Percentiles rank a stretch among this genome's conserved stretches.
Conservation (phyloP, 139 green algal genomes). For the Volvox reticuliferus region DNA sequence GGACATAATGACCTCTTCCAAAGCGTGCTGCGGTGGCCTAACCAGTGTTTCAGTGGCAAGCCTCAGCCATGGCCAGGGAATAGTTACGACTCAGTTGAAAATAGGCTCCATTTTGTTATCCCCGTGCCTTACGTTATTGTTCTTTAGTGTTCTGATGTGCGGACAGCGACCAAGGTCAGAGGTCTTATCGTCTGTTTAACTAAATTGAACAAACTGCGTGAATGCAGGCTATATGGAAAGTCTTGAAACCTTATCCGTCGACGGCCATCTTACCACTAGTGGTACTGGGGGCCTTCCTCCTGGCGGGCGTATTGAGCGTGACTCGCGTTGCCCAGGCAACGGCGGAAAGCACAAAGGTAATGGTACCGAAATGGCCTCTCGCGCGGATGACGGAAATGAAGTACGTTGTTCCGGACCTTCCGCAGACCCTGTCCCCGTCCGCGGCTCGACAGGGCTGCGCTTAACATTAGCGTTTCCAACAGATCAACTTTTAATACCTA, state of each 20-base stretch:
- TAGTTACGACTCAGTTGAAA: neutral
- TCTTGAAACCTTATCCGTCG: neutral
- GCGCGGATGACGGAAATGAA: too few species aligned
- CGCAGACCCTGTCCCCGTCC: too few species aligned
- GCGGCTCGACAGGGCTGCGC: too few species aligned
- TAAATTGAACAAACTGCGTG: too few species aligned
- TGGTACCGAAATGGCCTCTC: neutral
- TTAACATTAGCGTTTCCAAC: too few species aligned
- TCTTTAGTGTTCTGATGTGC: neutral
- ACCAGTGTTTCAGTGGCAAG: too few species aligned
- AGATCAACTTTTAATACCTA: too few species aligned
- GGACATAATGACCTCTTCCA: neutral
- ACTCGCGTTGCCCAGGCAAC: neutral
- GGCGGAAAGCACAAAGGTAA: neutral
- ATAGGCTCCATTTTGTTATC: neutral
- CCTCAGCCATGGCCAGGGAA: neutral
- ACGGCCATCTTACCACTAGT: neutral
- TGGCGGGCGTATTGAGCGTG: slow-evolving; percentile 1
- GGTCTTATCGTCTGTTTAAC: neutral
- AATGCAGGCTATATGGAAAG: slow-evolving; percentile 26
- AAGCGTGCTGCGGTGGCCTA: too few species aligned
- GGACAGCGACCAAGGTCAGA: neutral
- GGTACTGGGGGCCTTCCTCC: neutral
- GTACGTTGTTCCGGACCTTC: too few species aligned
- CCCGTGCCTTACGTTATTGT: neutral